These are phyloP conservation scores for Rhizopus delemar DNA, from an alignment of 371 early-diverging fungal genomes.

Conservation along the genomic window DNA sequence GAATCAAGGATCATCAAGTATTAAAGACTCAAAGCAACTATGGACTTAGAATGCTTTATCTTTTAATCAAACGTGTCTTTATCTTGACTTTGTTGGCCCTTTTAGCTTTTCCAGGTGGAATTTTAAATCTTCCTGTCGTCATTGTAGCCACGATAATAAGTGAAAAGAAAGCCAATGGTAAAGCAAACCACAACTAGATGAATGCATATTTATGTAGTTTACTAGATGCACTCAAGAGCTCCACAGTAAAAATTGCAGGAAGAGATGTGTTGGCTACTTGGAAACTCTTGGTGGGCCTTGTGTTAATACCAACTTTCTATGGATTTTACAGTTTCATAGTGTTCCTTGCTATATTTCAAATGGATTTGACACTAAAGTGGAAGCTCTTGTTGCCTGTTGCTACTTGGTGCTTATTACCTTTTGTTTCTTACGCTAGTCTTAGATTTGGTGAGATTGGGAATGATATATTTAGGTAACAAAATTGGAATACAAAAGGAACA, in stretches of 20 bases:
- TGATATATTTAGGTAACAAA: constrained; percentile 68
- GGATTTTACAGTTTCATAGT: constrained; percentile 66
- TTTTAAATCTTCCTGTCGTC: constrained; percentile 78
- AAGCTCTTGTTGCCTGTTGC: constrained; percentile 41
- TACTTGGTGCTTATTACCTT: constrained; percentile 60
- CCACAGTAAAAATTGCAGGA: constrained; percentile 90
- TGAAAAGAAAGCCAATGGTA: constrained; percentile 73
- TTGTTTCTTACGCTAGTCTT: constrained; percentile 78
- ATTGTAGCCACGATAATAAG: constrained; percentile 69
- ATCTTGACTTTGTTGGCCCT: constrained; percentile 66
- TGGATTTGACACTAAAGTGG: constrained; percentile 30
- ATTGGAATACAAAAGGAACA: no score
- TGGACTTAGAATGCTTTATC: constrained; percentile 53
- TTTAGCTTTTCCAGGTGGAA: constrained; percentile 75
- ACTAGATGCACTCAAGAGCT: constrained; percentile 76
- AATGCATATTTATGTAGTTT: constrained; percentile 6
- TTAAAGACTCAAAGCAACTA: constrained; percentile 64
- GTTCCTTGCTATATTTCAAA: constrained; percentile 45
- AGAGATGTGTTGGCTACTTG: constrained; percentile 93
- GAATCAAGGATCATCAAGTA: constrained; percentile 93
- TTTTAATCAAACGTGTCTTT: constrained; percentile 57
- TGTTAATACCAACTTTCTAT: constrained; percentile 74
- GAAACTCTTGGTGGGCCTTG: constrained; percentile 83
- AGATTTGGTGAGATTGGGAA: constrained; percentile 83
- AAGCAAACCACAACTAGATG: constrained; percentile 20